These are phyloP conservation scores for Coniella vitis DNA, from an alignment of 2,329 filamentous ascomycete species.

Conservation along the genomic window DNA sequence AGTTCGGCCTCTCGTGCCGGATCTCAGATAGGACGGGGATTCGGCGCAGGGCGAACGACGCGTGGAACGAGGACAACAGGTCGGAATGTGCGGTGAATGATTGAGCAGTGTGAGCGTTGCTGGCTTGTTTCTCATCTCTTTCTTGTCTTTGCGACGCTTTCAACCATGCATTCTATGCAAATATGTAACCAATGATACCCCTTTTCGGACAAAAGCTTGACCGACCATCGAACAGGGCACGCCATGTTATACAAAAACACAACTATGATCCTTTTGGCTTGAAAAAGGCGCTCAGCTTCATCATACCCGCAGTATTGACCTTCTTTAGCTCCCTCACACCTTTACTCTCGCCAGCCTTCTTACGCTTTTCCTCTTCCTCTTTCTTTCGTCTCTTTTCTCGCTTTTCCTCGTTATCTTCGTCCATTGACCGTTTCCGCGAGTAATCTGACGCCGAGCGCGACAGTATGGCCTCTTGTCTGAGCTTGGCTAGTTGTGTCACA, in stretches of 20 bases:
- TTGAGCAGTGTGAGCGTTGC: background rate
- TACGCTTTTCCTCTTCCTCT: conserved; percentile 84
- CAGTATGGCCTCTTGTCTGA: conserved; percentile 66
- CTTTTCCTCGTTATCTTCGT: conserved; percentile 61
- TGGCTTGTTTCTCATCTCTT: background rate
- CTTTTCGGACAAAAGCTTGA: conserved; percentile 6
- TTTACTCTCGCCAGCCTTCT: conserved; percentile 66
- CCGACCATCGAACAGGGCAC: conserved; percentile 4
- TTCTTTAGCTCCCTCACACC: conserved; percentile 79
- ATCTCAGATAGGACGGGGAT: conserved; percentile 39
- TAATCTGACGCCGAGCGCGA: conserved; percentile 64
- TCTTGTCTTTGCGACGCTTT: conserved; percentile 4
- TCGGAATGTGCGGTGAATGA: conserved; percentile 18
- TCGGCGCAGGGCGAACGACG: conserved; percentile 25
- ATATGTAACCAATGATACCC: conserved; percentile 17
- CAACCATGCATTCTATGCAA: conserved; percentile 5
- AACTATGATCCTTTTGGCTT: conserved; percentile 27
- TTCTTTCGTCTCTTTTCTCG: conserved; percentile 77
- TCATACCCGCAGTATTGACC: conserved; percentile 88
- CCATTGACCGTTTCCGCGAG: conserved; percentile 58
- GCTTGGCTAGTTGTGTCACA: conserved; percentile 54
- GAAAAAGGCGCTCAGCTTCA: conserved; percentile 94
- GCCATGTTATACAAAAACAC: conserved; percentile 19
- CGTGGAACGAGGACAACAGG: conserved; percentile 46
- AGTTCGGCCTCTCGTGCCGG: conserved; percentile 28